Evolutionary conservation across 768 basidiomycete species (phyloP).

Genomic region (Lactifluus subvellereus): DNA sequence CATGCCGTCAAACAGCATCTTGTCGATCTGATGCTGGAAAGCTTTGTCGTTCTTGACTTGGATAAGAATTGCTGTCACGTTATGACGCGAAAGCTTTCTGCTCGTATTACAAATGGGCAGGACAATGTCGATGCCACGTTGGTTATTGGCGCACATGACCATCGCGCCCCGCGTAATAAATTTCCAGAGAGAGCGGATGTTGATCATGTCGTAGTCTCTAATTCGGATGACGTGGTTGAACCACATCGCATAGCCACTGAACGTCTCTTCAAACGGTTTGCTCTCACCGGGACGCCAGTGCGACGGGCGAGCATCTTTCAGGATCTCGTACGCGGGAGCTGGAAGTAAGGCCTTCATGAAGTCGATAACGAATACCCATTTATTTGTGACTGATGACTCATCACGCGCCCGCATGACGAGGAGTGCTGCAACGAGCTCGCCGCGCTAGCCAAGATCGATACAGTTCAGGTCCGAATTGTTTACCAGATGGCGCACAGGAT

Average conservation of each 20-base stretch:
- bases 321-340: background rate
- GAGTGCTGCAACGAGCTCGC: background rate
- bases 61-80: background rate
- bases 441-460: background rate
- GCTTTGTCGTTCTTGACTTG: background rate
- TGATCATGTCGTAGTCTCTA: background rate
- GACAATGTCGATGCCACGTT: background rate
- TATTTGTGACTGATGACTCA: background rate
- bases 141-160: background rate
- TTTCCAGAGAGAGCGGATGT: background rate
- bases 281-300: background rate
- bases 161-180: background rate
- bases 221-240: background rate
- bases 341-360: conserved; percentile 1
- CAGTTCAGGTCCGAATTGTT: background rate
- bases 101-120: background rate
- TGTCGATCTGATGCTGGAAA: background rate
- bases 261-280: background rate
- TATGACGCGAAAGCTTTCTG: background rate
- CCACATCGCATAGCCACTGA: background rate
- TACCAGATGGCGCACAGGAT: background rate
- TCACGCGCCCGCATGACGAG: background rate
- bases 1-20: background rate
- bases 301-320: background rate
- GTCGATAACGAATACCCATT: background rate